A percentile compares a stretch with the other conserved stretches of the same genome.
These are phyloP conservation scores for Jatropha multifida DNA, from an alignment of 441 rosid genomes.

Conservation along the genomic window DNA sequence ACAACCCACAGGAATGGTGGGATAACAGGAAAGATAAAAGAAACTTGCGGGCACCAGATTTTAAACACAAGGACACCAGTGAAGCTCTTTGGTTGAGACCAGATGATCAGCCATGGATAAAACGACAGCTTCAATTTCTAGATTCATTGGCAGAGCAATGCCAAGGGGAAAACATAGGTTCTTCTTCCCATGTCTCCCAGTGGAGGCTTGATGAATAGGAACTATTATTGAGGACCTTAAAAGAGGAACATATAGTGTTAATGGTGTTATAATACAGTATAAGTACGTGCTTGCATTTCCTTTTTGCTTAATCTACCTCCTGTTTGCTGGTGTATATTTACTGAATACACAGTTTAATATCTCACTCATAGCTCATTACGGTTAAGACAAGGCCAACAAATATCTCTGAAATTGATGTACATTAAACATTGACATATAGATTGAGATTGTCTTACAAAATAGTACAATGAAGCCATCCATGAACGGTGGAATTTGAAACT, in stretches of 20 bases:
- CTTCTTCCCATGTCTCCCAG: slow-evolving; percentile 27
- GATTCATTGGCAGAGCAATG: slow-evolving; percentile 47
- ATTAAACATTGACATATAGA: neutral
- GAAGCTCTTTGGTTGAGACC: slow-evolving; percentile 71
- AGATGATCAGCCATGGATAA: slow-evolving; percentile 68
- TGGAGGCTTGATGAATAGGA: slow-evolving; percentile 46
- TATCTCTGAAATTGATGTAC: neutral
- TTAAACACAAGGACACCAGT: slow-evolving; percentile 64
- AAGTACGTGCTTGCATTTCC: neutral
- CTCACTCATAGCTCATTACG: neutral
- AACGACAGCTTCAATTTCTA: slow-evolving; percentile 51
- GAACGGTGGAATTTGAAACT: neutral
- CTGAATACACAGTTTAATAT: neutral
- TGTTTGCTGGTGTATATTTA: neutral
- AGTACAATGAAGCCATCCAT: neutral
- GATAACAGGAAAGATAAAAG: slow-evolving; percentile 63
- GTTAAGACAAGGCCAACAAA: neutral
- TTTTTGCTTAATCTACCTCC: neutral
- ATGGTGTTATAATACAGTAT: neutral
- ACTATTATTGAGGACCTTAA: slow-evolving; percentile 3
- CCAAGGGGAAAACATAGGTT: slow-evolving; percentile 19
- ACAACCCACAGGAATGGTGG: slow-evolving; percentile 82
- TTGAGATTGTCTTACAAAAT: neutral
- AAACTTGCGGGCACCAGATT: slow-evolving; percentile 55
- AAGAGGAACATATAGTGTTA: neutral